Evolutionary conservation across 768 basidiomycete genomes (phyloP).

Genomic region (Mycena galericulata): DNA sequence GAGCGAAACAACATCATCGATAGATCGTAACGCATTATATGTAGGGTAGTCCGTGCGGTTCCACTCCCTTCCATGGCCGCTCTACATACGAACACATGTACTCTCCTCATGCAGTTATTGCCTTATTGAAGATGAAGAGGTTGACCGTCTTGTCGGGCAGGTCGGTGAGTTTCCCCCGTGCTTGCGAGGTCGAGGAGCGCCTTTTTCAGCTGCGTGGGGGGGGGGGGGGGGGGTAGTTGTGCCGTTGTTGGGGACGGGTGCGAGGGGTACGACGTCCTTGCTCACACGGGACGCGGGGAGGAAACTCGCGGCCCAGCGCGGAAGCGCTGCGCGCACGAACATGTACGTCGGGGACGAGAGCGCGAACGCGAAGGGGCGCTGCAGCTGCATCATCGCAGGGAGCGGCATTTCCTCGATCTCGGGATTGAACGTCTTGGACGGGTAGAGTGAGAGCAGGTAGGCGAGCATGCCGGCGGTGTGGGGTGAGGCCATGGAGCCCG

Average conservation of each 20-base stretch:
- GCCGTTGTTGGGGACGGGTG: conserved; percentile 54
- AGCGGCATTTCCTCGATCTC: conserved; percentile 49
- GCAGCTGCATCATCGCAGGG: conserved; percentile 46
- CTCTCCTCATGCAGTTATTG: conserved; percentile 39
- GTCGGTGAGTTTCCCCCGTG: conserved; percentile 58
- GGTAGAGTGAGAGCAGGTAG: conserved; percentile 92
- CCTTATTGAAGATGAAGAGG: conserved; percentile 86
- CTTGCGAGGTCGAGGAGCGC: conserved; percentile 75
- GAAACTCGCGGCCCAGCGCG: conserved; percentile 67
- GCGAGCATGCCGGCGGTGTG: conserved; percentile 92
- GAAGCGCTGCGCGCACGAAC: conserved; percentile 65
- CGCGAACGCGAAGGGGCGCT: conserved; percentile 45
- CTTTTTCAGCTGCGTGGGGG: conserved; percentile 80
- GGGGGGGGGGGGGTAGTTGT: conserved; percentile 74
- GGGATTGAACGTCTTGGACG: conserved; percentile 72
- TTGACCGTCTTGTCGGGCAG: conserved; percentile 72
- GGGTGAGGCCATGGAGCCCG: conserved; percentile 95
- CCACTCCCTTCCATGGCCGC: background rate
- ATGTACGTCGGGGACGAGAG: conserved; percentile 63
- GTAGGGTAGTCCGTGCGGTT: background rate
- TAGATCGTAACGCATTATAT: background rate
- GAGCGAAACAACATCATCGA: background rate
- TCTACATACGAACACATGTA: background rate
- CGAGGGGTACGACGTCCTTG: conserved; percentile 54
- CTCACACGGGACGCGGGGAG: conserved; percentile 66